Base-by-base conservation (phyloP, 129 eudicot species). In the Tagetes patula region DNA sequence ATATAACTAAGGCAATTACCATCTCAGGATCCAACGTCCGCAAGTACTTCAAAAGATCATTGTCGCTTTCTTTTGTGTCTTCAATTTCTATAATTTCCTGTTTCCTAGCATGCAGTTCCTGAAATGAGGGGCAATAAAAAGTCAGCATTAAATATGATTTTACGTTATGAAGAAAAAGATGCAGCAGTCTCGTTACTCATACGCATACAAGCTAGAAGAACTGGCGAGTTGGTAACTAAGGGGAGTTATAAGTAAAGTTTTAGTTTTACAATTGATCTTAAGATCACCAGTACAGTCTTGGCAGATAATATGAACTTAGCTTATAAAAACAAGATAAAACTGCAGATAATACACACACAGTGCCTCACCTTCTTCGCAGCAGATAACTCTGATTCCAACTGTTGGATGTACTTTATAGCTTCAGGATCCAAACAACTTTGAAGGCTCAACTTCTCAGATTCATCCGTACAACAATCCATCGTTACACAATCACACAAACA, bases 11-110 rank as follows among this genome's bases (percentile, higher is more conserved):
- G 56, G 73, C 39, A 49, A 60, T 82, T 77, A 89, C 98, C 96
- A 90, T 87, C n/a, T 87, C 87, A 61, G 96, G 73, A 76, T 89
- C 95, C 81, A 89, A 71, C 9, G 91, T 84, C 49, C 96, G 60
- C 49, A 93, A 80, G 69, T 84, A 90, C 80, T 87, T 83, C 67
- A 93, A 83, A 74, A 93, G 81, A 74, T 90, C 87, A 71, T 90
- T 93, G 70, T 86, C 82, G 31, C 82, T 83, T 61, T 80, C 81
- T 79, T 75, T 73, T 36, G 77, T 77, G 64, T 83, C 74, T 74
- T 90, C 93, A 69, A 86, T 90, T 67, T 72, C 85, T 68, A 82
- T 5, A 81, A 77, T 82, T 75, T 90, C 89, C 79, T 83, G 87
- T 74, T 79, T 86, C 66, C 68, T 78, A 11, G 85, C 72, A 50